A percentile compares a stretch with the other conserved stretches of the same genome.
Evolutionary conservation across 495 filamentous ascomycete genomes (phyloP).

Genomic region (Chaetomium fimeti): DNA sequence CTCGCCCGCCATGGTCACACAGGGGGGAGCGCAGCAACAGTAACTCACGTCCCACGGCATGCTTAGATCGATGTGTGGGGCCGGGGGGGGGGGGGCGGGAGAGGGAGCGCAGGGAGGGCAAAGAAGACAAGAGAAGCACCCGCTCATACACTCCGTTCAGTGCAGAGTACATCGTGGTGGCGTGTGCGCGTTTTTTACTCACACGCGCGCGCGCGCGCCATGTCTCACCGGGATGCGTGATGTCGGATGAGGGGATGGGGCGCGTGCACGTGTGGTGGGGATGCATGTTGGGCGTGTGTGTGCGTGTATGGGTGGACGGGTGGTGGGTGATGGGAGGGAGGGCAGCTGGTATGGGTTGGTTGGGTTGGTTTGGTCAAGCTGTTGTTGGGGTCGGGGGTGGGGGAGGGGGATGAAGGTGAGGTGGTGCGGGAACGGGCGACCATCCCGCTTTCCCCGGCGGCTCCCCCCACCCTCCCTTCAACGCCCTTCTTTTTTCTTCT

Average conservation of each 20-base stretch:
- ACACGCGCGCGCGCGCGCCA: background rate
- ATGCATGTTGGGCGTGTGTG: background rate
- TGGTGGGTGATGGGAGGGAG: background rate
- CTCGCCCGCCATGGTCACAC: background rate
- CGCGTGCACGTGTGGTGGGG: background rate
- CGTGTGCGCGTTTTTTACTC: background rate
- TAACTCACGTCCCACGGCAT: background rate
- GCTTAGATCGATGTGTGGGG: background rate
- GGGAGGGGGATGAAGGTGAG: background rate
- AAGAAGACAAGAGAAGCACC: no score
- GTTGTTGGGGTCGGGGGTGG: no score
- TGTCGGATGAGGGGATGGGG: slow-evolving; percentile 1
- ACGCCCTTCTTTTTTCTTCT: background rate
- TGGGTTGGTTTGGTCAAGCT: no score
- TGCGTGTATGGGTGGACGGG: background rate
- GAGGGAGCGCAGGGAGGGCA: no score
- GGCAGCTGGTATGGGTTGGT: background rate
- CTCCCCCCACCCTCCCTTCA: no score
- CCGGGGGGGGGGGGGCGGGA: no score
- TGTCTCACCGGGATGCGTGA: slow-evolving; percentile 3
- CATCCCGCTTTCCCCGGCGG: no score
- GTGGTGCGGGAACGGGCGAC: no score
- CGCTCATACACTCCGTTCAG: background rate
- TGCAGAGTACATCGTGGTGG: background rate
- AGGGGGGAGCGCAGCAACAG: background rate